These are phyloP conservation scores for Penicillium ucsense DNA, from an alignment of 495 filamentous ascomycete species.

Conservation along the genomic window DNA sequence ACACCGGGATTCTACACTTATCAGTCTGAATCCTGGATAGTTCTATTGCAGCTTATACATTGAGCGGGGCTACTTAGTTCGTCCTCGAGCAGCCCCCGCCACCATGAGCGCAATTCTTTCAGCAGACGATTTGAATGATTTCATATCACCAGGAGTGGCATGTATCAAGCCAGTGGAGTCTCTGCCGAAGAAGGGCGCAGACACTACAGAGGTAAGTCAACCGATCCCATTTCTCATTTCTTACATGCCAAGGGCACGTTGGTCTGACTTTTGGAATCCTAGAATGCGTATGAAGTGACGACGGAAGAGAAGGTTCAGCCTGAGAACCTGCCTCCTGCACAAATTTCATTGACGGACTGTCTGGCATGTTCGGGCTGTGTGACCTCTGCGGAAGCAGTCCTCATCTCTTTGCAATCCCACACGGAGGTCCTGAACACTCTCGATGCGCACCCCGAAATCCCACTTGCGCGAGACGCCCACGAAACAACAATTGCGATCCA, in stretches of 20 bases:
- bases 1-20: too few species aligned
- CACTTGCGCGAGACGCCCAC: constrained; percentile 12
- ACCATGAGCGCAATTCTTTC: constrained; percentile 94
- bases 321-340: constrained; percentile 52
- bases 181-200: constrained; percentile 48
- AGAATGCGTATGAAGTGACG: constrained; percentile 77
- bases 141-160: constrained; percentile 93
- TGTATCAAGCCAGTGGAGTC: constrained; percentile 97
- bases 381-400: constrained; percentile 89
- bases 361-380: constrained; percentile 97
- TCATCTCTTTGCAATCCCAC: constrained; percentile 88
- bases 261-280: constrained; percentile 18
- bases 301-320: constrained; percentile 70
- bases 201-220: constrained; percentile 24
- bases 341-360: constrained; percentile 95
- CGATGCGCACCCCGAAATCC: constrained; percentile 51
- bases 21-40: too few species aligned
- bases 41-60: too few species aligned
- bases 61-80: constrained; percentile 3
- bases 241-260: neutral
- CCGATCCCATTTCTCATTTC: neutral
- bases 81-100: constrained; percentile 13
- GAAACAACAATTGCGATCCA: constrained; percentile 15
- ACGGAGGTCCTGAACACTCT: constrained; percentile 77
- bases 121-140: constrained; percentile 94